Percentiles rank a stretch among this genome's conserved stretches.
Evolutionary conservation across 768 basidiomycete species (phyloP).

Genomic region (Russula sp.): DNA sequence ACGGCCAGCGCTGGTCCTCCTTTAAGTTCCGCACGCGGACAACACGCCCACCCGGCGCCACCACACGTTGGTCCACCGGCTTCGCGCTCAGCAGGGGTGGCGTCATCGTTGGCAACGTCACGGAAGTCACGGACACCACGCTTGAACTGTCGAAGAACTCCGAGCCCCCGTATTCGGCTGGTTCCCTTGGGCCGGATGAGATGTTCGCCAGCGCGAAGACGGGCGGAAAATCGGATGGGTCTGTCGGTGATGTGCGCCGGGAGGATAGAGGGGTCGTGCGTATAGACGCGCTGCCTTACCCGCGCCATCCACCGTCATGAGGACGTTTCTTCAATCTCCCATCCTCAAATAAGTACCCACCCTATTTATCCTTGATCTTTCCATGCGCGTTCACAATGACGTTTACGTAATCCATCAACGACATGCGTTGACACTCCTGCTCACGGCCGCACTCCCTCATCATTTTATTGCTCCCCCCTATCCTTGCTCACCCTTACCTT

Average conservation of each 20-base stretch:
- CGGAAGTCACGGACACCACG: not conserved
- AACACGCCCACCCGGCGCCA: not conserved
- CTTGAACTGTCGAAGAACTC: not conserved
- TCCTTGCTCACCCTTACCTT: not conserved
- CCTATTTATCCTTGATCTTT: not conserved
- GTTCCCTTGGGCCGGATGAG: not conserved
- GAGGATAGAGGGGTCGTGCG: conserved; percentile 14
- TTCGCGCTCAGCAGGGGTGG: not conserved
- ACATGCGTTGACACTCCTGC: not conserved
- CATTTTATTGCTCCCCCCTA: not conserved
- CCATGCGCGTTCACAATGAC: not conserved
- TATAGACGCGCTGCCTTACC: conserved; percentile 13
- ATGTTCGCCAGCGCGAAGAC: not conserved
- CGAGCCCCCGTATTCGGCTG: not conserved
- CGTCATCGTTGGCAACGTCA: not conserved
- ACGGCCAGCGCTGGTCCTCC: conserved; percentile 23
- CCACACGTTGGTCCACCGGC: not conserved
- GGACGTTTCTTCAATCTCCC: not conserved
- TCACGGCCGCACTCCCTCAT: not conserved
- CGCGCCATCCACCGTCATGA: not conserved
- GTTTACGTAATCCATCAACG: not conserved
- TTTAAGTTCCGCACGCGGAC: conserved; percentile 24
- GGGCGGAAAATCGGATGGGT: not conserved
- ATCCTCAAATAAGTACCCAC: not conserved
- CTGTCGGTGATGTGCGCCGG: not conserved